Conservation (phyloP, 768 basidiomycete species). For the Leccinum olivaceopallidum region DNA sequence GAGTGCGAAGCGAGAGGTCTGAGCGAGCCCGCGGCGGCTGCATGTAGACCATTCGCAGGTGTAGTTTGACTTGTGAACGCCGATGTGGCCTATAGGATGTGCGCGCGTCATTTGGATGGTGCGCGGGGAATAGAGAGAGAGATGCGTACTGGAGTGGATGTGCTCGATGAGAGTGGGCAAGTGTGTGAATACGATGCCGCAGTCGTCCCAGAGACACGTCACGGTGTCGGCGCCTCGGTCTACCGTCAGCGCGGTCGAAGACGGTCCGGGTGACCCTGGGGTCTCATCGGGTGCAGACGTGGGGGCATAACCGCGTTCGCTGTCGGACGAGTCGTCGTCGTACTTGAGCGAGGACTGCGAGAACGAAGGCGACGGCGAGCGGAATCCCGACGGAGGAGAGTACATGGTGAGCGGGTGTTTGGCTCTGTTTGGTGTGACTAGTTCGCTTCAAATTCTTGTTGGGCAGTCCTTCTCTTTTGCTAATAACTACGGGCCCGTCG, state of each 20-base stretch:
- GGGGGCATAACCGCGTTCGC: slow-evolving; percentile 22
- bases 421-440: slow-evolving; percentile 15
- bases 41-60: slow-evolving; percentile 91
- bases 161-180: slow-evolving; percentile 78
- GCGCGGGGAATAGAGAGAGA: too few relatives aligned
- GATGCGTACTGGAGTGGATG: slow-evolving; percentile 70
- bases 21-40: slow-evolving; percentile 73
- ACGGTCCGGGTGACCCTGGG: slow-evolving; percentile 24
- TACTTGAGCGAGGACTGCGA: slow-evolving; percentile 33
- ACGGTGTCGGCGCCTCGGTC: slow-evolving; percentile 52
- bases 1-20: slow-evolving; percentile 87
- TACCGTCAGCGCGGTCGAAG: slow-evolving; percentile 18
- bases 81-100: slow-evolving; percentile 64
- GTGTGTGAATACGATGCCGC: slow-evolving; percentile 70
- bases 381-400: slow-evolving; percentile 40
- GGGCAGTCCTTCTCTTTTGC: too few relatives aligned
- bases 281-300: slow-evolving; percentile 16
- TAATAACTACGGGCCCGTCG: too few relatives aligned
- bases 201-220: slow-evolving; percentile 84
- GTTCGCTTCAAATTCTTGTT: not conserved
- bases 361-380: slow-evolving; percentile 42
- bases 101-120: not conserved
- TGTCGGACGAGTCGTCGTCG: slow-evolving; percentile 29
- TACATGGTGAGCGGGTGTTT: slow-evolving; percentile 31
- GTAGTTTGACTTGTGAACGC: slow-evolving; percentile 80